Conservation (phyloP, 305 asterid genomes). For the Ilex paraguariensis region DNA sequence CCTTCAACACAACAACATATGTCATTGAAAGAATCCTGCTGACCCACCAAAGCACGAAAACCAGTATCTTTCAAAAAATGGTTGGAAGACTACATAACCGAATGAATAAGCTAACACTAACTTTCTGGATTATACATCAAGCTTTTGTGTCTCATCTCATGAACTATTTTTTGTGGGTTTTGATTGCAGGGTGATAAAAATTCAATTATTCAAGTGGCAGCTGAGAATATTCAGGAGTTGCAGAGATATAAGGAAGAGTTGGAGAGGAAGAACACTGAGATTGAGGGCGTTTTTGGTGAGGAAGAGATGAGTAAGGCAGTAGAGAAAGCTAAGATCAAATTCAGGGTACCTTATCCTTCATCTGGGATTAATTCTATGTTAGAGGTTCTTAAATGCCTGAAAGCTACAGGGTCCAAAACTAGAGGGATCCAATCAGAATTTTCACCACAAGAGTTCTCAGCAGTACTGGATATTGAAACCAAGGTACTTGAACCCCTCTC, state of each 20-base stretch:
- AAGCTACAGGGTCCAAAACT: slow-evolving; percentile 13
- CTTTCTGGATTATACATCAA: no score
- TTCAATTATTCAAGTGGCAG: slow-evolving; percentile 39
- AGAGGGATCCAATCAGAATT: slow-evolving; percentile 24
- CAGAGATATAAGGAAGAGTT: slow-evolving; percentile 15
- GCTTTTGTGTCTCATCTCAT: no score
- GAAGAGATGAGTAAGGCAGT: not conserved
- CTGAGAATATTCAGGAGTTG: slow-evolving; percentile 26
- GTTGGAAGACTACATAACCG: not conserved
- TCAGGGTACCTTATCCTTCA: slow-evolving; percentile 33
- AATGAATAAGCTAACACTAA: no score
- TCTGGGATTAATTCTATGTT: slow-evolving; percentile 46
- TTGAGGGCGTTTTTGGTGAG: slow-evolving; percentile 18
- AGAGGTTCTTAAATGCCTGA: slow-evolving; percentile 37
- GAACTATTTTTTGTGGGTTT: not conserved
- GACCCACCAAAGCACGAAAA: not conserved
- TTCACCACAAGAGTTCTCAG: slow-evolving; percentile 31
- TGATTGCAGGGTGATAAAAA: slow-evolving; percentile 37
- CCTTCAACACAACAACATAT: no score
- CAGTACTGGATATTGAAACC: slow-evolving; percentile 34
- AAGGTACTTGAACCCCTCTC: slow-evolving; percentile 25
- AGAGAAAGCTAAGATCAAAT: slow-evolving; percentile 27
- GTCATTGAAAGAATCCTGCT: no score
- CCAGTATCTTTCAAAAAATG: not conserved
- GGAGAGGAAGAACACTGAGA: slow-evolving; percentile 24